Conservation (phyloP, 176 grass and related monocot genomes). For the Zoysia japonica region DNA sequence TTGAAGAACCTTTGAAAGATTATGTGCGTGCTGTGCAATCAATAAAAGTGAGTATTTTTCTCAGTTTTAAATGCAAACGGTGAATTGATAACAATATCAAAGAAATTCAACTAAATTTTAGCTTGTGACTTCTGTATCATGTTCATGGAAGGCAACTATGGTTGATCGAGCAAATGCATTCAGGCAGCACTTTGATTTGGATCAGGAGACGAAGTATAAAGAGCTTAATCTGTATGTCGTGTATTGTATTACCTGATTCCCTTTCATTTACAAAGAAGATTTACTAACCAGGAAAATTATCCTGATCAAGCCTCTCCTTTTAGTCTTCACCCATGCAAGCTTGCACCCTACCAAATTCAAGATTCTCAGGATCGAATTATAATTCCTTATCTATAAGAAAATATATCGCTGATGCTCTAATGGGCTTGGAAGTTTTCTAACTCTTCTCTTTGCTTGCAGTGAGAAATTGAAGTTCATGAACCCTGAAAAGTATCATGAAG, state of each 20-base stretch:
- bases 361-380: not conserved
- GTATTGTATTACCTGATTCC: conserved; percentile 7
- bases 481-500: conserved; percentile 70
- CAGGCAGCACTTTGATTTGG: conserved; percentile 88
- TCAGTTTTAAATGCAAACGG: not conserved
- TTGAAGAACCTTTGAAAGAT: conserved; percentile 98
- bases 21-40: conserved; percentile 90
- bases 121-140: conserved; percentile 16
- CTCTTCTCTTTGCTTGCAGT: conserved; percentile 47
- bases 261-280: conserved; percentile 1
- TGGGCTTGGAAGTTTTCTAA: conserved; percentile 16
- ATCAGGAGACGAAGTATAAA: conserved; percentile 91
- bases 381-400: not conserved
- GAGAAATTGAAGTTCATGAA: conserved; percentile 92
- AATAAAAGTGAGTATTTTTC: conserved; percentile 65
- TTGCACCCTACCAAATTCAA: not conserved
- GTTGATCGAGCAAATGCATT: conserved; percentile 96
- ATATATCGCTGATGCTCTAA: not conserved
- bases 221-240: conserved; percentile 86
- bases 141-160: conserved; percentile 66
- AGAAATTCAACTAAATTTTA: conserved; percentile 13
- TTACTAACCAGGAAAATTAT: conserved; percentile 2
- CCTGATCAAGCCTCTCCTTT: conserved; percentile 7
- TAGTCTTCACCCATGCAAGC: not conserved
- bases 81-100: conserved; percentile 11